Evolutionary conservation across 2,329 filamentous ascomycete genomes (phyloP).

Genomic region (Didymella arachidicola): DNA sequence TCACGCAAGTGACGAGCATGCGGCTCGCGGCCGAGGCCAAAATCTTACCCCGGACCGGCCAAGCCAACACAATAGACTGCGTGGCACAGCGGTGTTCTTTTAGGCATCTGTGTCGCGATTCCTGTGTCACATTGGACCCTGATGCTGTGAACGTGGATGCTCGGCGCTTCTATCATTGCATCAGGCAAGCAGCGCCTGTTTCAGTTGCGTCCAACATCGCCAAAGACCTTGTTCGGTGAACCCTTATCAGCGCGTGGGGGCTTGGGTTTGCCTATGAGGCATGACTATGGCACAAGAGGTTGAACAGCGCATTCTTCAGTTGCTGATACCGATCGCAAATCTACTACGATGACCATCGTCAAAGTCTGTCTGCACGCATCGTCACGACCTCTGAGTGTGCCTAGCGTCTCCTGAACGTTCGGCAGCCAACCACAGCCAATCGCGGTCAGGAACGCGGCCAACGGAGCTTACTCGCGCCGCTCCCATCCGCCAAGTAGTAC

Average conservation of each 20-base stretch:
- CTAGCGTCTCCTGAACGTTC: neutral
- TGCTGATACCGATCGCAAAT: slow-evolving; percentile 1
- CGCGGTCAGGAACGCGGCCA: neutral
- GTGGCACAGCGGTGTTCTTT: slow-evolving; percentile 20
- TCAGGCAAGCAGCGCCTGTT: slow-evolving; percentile 23
- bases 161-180: slow-evolving; percentile 18
- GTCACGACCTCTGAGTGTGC: slow-evolving; percentile 1
- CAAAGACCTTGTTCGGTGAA: slow-evolving; percentile 13
- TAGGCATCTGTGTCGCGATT: slow-evolving; percentile 19
- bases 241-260: slow-evolving; percentile 31
- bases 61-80: slow-evolving; percentile 9
- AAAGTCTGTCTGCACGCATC: slow-evolving; percentile 3
- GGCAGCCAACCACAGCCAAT: slow-evolving; percentile 13
- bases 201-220: slow-evolving; percentile 21
- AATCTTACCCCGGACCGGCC: neutral
- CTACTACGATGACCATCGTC: slow-evolving; percentile 6
- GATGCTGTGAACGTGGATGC: slow-evolving; percentile 13
- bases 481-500: slow-evolving; percentile 10
- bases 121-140: slow-evolving; percentile 26
- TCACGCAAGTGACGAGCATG: slow-evolving; percentile 10
- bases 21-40: slow-evolving; percentile 4
- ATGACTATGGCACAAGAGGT: slow-evolving; percentile 24
- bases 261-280: neutral
- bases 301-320: slow-evolving; percentile 17
- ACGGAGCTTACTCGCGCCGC: slow-evolving; percentile 5